A percentile compares a stretch with the other conserved stretches of the same genome.
These are phyloP conservation scores for Priceomyces melissophilus DNA, from an alignment of 805 yeast genomes.

Conservation along the genomic window DNA sequence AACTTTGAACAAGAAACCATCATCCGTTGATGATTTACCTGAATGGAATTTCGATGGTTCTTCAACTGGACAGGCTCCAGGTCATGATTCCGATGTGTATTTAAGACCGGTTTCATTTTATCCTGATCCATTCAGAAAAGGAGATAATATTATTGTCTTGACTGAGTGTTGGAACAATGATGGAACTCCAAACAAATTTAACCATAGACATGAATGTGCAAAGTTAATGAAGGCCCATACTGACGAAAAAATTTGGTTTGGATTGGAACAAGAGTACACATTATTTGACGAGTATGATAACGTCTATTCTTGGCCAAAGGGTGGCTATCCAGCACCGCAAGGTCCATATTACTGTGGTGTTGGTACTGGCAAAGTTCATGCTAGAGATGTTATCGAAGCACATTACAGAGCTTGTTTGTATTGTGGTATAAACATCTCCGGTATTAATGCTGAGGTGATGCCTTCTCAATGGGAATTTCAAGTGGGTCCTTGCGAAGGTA, in stretches of 20 bases:
- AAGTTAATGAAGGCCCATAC: constrained; percentile 92
- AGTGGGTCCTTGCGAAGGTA: constrained; percentile 97
- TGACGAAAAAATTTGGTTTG: constrained; percentile 88
- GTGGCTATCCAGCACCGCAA: constrained; percentile 99
- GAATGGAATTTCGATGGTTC: constrained; percentile 99
- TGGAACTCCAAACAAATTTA: constrained; percentile 97
- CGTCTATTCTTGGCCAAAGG: constrained; percentile 98
- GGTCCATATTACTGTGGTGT: constrained; percentile 99
- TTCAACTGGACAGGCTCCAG: constrained; percentile 98
- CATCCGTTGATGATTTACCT: constrained; percentile 81
- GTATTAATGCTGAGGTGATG: constrained; percentile 99
- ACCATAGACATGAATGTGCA: constrained; percentile 96
- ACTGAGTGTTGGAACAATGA: constrained; percentile 98
- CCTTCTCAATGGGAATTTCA: constrained; percentile 99
- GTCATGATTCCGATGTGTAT: constrained; percentile 92
- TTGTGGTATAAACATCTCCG: constrained; percentile 87
- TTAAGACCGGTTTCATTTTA: constrained; percentile 93
- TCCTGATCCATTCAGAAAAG: constrained; percentile 97
- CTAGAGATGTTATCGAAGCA: constrained; percentile 97
- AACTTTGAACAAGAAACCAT: constrained; percentile 68
- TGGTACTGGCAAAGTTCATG: constrained; percentile 96
- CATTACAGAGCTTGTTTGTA: constrained; percentile 97
- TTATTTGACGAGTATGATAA: constrained; percentile 86
- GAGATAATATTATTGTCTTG: constrained; percentile 92
- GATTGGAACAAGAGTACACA: constrained; percentile 98